phyloP scores from a whole-genome alignment of 768 basidiomycete species.

The Agrocybe praecox region DNA sequence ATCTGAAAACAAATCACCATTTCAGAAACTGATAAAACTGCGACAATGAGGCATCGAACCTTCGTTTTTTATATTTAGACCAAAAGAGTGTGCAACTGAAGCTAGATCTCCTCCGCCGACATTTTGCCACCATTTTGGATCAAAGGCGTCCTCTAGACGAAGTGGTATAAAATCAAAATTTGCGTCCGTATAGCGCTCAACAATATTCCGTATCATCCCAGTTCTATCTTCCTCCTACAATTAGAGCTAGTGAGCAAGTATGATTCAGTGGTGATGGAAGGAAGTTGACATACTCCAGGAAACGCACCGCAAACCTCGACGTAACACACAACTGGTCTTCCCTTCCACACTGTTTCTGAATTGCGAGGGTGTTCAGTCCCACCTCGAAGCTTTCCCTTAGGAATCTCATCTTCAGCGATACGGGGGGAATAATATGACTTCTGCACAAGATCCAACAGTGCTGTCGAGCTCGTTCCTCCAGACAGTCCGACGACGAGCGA shows the following conservation, averaged over 20 bases:
- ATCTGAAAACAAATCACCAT: conserved; percentile 21
- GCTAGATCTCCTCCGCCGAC: conserved; percentile 35
- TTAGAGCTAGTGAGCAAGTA: conserved; percentile 7
- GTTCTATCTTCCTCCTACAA: conserved; percentile 57
- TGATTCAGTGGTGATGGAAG: conserved; percentile 9
- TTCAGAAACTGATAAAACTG: not conserved
- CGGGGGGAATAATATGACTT: conserved; percentile 53
- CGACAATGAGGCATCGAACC: conserved; percentile 30
- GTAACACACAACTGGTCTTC: conserved; percentile 62
- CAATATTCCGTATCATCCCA: conserved; percentile 47
- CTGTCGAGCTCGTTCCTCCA: conserved; percentile 78
- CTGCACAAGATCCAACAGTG: conserved; percentile 69
- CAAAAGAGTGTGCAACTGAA: conserved; percentile 23
- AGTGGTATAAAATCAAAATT: conserved; percentile 60
- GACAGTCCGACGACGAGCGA: conserved; percentile 72
- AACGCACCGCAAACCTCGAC: conserved; percentile 69
- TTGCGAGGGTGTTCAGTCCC: conserved; percentile 72
- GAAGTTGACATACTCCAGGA: conserved; percentile 50
- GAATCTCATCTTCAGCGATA: conserved; percentile 4
- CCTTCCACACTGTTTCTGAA: conserved; percentile 54
- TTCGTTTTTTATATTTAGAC: conserved; percentile 56
- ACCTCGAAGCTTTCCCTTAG: conserved; percentile 33
- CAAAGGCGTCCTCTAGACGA: conserved; percentile 76
- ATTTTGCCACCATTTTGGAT: conserved; percentile 63
- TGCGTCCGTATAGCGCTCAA: conserved; percentile 40